Evolutionary conservation across 192 early-diverging fungal genomes (phyloP).

Genomic region (Backusella tarrabulga): DNA sequence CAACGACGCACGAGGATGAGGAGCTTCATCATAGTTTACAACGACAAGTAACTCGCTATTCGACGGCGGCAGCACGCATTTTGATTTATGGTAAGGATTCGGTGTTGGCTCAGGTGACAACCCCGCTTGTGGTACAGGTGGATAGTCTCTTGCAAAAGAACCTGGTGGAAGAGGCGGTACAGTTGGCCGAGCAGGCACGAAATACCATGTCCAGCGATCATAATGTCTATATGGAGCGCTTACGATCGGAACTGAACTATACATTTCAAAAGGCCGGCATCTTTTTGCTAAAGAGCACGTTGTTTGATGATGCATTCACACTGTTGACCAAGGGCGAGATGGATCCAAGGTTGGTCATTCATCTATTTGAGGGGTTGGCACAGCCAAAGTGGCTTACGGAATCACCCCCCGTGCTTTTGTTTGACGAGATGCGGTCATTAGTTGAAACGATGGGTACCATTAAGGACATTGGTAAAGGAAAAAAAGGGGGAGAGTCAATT

Average conservation of each 20-base stretch:
- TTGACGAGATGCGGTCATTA: conserved; percentile 38
- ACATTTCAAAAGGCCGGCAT: conserved; percentile 67
- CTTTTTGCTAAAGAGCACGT: conserved; percentile 56
- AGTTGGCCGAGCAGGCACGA: conserved; percentile 50
- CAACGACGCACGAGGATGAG: neutral
- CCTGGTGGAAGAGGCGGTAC: conserved; percentile 60
- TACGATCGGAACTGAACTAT: conserved; percentile 53
- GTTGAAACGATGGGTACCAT: conserved; percentile 38
- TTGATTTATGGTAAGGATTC: conserved; percentile 56
- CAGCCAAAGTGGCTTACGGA: conserved; percentile 24
- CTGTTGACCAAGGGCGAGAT: conserved; percentile 62
- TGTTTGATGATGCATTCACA: conserved; percentile 66
- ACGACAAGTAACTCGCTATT: conserved; percentile 30
- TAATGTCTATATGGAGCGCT: conserved; percentile 40
- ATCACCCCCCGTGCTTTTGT: conserved; percentile 33
- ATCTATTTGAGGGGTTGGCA: conserved; percentile 46
- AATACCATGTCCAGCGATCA: conserved; percentile 45
- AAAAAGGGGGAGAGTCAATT: too few species aligned
- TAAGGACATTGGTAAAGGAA: conserved; percentile 47
- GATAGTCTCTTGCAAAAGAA: conserved; percentile 56
- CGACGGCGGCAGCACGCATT: conserved; percentile 45
- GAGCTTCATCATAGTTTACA: conserved; percentile 14
- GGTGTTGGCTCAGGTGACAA: conserved; percentile 60
- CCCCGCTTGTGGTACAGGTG: conserved; percentile 57
- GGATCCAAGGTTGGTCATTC: conserved; percentile 58